A percentile compares a stretch with the other conserved stretches of the same genome.
Evolutionary conservation across 805 yeast genomes (phyloP).

Genomic region (Yarrowia sp.): DNA sequence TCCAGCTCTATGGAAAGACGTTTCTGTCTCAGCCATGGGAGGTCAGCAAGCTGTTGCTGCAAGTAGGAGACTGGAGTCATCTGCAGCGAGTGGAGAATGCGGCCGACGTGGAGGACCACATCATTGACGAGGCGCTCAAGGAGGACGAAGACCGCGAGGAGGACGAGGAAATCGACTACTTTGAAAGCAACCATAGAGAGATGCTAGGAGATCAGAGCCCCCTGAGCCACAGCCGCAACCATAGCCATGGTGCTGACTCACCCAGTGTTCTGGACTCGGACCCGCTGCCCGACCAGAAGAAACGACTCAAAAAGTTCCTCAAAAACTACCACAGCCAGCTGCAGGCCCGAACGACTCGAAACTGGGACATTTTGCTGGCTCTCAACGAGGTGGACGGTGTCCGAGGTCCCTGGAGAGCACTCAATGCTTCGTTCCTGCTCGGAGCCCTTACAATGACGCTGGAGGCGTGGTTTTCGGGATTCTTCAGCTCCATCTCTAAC

Average conservation of each 20-base stretch:
- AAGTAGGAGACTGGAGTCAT: conserved; percentile 57
- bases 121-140: conserved; percentile 33
- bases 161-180: conserved; percentile 49
- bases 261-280: conserved; percentile 13
- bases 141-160: conserved; percentile 41
- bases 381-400: conserved; percentile 64
- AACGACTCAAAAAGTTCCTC: conserved; percentile 10
- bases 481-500: conserved; percentile 73
- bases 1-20: conserved; percentile 66
- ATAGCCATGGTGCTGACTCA: neutral
- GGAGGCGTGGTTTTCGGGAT: conserved; percentile 90
- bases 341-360: conserved; percentile 34
- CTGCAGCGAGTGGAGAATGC: conserved; percentile 2
- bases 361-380: conserved; percentile 43
- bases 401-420: conserved; percentile 62
- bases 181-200: conserved; percentile 37
- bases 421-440: conserved; percentile 76
- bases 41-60: conserved; percentile 71
- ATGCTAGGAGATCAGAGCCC: neutral
- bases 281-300: conserved; percentile 12
- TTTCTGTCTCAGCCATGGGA: conserved; percentile 86
- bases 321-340: conserved; percentile 6
- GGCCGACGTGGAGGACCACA: conserved; percentile 27
- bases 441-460: conserved; percentile 71
- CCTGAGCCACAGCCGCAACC: neutral